phyloP scores from a whole-genome alignment of 2,329 filamentous ascomycete genomes.

The Penicillium sp. region DNA sequence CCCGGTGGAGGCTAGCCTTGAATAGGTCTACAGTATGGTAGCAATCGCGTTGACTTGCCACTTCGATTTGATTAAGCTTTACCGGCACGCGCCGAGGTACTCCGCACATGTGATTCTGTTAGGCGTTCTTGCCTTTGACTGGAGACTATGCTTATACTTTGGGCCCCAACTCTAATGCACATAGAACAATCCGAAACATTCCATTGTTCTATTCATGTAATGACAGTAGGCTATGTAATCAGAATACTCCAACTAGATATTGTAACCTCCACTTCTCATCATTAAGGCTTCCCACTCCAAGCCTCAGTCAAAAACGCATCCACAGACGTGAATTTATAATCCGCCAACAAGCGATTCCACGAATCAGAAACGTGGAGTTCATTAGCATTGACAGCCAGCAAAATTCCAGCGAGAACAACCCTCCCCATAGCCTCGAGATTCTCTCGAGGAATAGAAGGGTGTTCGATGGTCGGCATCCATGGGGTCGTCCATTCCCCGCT shows the following conservation, averaged over 20 bases:
- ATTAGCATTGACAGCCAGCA: constrained; percentile 22
- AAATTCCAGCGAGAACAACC: constrained; percentile 20
- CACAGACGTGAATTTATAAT: constrained; percentile 32
- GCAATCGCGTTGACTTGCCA: background rate
- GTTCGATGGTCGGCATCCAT: constrained; percentile 25
- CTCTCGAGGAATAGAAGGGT: constrained; percentile 31
- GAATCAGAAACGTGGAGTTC: constrained; percentile 32
- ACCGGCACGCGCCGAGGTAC: background rate
- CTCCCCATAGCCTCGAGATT: constrained; percentile 23
- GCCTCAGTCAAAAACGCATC: constrained; percentile 31
- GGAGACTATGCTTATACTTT: background rate
- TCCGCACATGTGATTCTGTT: background rate
- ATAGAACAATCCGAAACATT: background rate
- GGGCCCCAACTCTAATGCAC: background rate
- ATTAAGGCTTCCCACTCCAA: constrained; percentile 26
- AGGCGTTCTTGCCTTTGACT: background rate
- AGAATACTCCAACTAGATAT: background rate
- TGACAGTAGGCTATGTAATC: background rate
- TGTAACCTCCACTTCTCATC: background rate
- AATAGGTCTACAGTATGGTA: background rate
- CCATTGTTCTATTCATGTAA: background rate
- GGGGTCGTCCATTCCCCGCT: constrained; percentile 25
- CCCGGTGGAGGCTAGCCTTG: background rate
- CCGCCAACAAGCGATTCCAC: constrained; percentile 39
- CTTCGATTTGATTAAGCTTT: background rate